Conservation (phyloP, 768 basidiomycete genomes). For the Boletellus sp. region DNA sequence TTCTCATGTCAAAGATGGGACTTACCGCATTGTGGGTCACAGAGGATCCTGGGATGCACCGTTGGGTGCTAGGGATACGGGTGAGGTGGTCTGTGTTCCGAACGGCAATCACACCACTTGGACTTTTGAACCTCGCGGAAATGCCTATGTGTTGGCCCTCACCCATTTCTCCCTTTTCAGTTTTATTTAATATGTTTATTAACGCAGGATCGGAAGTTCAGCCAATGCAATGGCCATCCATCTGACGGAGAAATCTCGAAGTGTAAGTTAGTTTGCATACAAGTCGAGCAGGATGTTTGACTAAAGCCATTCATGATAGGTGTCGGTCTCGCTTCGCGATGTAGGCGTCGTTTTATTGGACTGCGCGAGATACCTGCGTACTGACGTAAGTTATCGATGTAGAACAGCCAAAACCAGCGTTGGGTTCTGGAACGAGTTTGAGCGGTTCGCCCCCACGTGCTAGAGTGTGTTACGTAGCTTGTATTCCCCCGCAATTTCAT, state of each 20-base stretch:
- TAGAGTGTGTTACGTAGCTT: too few species aligned
- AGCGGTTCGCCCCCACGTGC: too few species aligned
- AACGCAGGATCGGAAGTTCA: constrained; percentile 5
- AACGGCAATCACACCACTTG: not conserved
- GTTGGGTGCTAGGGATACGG: not conserved
- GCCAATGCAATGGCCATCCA: constrained; percentile 5
- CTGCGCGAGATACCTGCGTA: not conserved
- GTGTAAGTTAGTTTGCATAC: not conserved
- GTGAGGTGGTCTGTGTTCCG: not conserved
- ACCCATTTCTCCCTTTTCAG: not conserved
- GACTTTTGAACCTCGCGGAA: not conserved
- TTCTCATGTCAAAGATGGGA: not conserved
- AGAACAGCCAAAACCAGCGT: constrained; percentile 9
- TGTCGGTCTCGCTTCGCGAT: not conserved
- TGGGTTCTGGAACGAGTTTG: constrained; percentile 4
- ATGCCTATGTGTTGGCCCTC: not conserved
- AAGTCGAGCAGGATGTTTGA: not conserved
- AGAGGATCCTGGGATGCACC: not conserved
- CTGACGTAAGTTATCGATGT: not conserved
- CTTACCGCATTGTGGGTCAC: not conserved
- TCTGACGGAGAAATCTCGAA: not conserved
- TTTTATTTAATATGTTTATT: not conserved
- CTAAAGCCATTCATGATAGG: not conserved
- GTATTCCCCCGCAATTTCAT: too few species aligned
- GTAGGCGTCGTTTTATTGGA: not conserved